phyloP scores from a whole-genome alignment of 352 stramenopile genomes.

The Pythium plurisporium region DNA sequence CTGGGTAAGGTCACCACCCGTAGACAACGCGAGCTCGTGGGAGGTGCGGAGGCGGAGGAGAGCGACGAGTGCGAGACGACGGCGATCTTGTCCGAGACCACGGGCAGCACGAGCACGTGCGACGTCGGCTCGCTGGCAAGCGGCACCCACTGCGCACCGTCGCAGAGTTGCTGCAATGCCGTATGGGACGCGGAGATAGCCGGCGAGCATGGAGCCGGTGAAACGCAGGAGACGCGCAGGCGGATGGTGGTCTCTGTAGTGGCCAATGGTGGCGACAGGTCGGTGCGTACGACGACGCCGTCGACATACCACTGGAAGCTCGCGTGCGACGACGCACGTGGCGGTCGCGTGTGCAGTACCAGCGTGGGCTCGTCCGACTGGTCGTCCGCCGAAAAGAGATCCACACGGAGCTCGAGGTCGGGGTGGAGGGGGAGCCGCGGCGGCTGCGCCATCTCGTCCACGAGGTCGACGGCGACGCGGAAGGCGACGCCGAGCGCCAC shows the following conservation, averaged over 20 bases:
- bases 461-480: constrained; percentile 36
- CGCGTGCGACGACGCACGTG: background rate
- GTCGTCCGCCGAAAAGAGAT: no score
- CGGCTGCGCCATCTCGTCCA: constrained; percentile 54
- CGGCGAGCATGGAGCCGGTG: background rate
- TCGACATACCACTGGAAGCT: constrained; percentile 8
- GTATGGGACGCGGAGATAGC: background rate
- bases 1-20: constrained; percentile 8
- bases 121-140: constrained; percentile 1
- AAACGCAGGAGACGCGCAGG: background rate
- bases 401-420: background rate
- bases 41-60: background rate
- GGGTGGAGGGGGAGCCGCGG: background rate
- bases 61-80: background rate
- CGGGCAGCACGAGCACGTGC: constrained; percentile 32
- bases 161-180: constrained; percentile 34
- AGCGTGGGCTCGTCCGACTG: background rate
- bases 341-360: background rate
- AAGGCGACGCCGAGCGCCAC: constrained; percentile 28
- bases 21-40: constrained; percentile 8
- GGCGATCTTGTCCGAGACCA: constrained; percentile 26
- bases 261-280: background rate
- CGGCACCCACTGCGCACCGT: constrained; percentile 26
- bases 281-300: background rate
- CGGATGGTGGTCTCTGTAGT: background rate